phyloP scores from a whole-genome alignment of 805 yeast species.

The Kodamaea lidongshanica region DNA sequence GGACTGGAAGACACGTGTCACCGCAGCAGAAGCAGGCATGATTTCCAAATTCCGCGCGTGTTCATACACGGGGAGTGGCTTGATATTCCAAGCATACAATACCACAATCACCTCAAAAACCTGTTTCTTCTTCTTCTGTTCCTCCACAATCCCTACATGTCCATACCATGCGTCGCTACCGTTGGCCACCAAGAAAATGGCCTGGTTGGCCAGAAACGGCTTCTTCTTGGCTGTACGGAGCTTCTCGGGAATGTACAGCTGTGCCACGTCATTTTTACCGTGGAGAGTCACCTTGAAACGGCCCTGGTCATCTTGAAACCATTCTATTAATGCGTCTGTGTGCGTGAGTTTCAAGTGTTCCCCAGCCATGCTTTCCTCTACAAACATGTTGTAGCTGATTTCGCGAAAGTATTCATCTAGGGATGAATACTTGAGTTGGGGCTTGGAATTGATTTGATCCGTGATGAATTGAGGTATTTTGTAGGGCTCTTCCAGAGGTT shows the following conservation, averaged over 20 bases:
- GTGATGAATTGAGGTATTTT: slow-evolving; percentile 6
- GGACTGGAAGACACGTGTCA: slow-evolving; percentile 57
- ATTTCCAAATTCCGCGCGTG: slow-evolving; percentile 34
- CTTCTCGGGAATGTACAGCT: slow-evolving; percentile 43
- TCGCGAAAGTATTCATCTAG: slow-evolving; percentile 50
- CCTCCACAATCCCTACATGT: slow-evolving; percentile 34
- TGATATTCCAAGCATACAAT: slow-evolving; percentile 53
- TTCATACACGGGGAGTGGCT: slow-evolving; percentile 42
- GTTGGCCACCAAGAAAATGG: slow-evolving; percentile 49
- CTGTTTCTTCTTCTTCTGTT: slow-evolving; percentile 6
- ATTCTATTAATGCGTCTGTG: slow-evolving; percentile 45
- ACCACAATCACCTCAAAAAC: slow-evolving; percentile 42
- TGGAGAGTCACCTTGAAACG: slow-evolving; percentile 39
- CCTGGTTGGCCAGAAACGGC: slow-evolving; percentile 56
- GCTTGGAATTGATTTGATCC: slow-evolving; percentile 14
- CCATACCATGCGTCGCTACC: slow-evolving; percentile 56
- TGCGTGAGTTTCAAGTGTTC: slow-evolving; percentile 32
- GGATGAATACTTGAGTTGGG: slow-evolving; percentile 44
- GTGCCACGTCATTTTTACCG: slow-evolving; percentile 43
- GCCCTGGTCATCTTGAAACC: slow-evolving; percentile 42
- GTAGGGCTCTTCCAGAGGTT: no score
- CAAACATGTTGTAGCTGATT: slow-evolving; percentile 54
- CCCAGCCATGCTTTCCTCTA: slow-evolving; percentile 49
- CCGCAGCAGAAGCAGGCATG: slow-evolving; percentile 59
- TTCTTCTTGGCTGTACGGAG: slow-evolving; percentile 48